These are phyloP conservation scores for Borovskyia barvae DNA, from an alignment of 208 protist species.

Conservation along the genomic window DNA sequence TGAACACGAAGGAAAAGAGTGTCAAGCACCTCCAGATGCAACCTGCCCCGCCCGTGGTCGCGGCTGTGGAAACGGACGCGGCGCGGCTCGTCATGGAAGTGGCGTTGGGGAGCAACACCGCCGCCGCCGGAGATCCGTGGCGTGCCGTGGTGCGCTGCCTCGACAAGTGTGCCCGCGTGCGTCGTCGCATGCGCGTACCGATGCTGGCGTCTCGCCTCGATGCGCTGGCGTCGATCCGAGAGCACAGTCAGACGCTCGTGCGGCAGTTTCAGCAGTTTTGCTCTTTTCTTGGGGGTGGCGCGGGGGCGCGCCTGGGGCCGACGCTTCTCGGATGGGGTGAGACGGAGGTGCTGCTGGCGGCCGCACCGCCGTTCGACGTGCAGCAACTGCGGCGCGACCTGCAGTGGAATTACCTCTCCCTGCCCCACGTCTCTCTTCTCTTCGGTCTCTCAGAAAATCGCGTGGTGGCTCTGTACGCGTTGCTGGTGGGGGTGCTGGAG, in stretches of 20 bases:
- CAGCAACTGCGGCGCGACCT: constrained; percentile 47
- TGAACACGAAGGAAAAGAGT: constrained; percentile 35
- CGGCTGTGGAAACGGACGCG: constrained; percentile 43
- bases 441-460: constrained; percentile 68
- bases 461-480: constrained; percentile 68
- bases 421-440: constrained; percentile 54
- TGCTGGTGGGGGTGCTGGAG: constrained; percentile 66
- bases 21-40: constrained; percentile 34
- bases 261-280: constrained; percentile 9
- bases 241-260: constrained; percentile 1
- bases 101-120: constrained; percentile 2
- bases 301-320: constrained; percentile 1
- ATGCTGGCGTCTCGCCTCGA: constrained; percentile 75
- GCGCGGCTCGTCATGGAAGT: constrained; percentile 51
- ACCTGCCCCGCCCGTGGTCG: constrained; percentile 45
- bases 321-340: constrained; percentile 60
- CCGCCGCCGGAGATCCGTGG: constrained; percentile 32
- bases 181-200: constrained; percentile 74
- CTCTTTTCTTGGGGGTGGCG: not conserved
- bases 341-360: constrained; percentile 50
- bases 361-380: constrained; percentile 35
- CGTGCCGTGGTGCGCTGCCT: constrained; percentile 51
- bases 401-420: constrained; percentile 50
- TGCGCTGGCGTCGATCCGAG: constrained; percentile 71
- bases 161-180: constrained; percentile 60